Conservation (phyloP, 495 filamentous ascomycete genomes). For the Podospora australis region DNA sequence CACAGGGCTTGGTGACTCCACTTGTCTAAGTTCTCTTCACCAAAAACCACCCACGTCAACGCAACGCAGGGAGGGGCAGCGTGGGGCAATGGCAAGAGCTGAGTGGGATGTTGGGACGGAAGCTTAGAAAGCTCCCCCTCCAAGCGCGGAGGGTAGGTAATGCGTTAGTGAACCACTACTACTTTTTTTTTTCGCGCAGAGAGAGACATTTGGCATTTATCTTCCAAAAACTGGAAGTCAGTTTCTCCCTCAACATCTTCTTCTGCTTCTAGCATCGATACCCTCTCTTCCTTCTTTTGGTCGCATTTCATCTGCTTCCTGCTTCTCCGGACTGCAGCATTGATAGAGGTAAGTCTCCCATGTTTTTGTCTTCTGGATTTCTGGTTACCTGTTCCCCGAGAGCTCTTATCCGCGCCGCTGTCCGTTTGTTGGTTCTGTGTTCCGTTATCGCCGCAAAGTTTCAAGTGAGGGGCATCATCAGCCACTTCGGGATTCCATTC, state of each 20-base stretch:
- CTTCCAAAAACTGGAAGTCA: background rate
- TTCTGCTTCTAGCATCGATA: background rate
- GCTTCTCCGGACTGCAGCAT: background rate
- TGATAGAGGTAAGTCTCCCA: background rate
- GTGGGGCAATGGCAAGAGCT: slow-evolving; percentile 7
- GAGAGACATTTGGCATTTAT: background rate
- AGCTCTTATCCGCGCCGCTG: background rate
- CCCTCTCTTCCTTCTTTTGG: background rate
- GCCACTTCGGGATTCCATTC: too few species aligned
- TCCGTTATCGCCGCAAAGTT: slow-evolving; percentile 2
- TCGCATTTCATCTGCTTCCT: background rate
- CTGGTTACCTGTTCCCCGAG: background rate
- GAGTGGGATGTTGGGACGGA: slow-evolving; percentile 17
- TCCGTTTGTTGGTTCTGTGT: background rate
- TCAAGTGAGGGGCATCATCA: background rate
- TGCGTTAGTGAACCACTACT: slow-evolving; percentile 2
- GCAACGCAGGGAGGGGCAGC: slow-evolving; percentile 2
- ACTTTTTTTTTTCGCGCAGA: slow-evolving; percentile 14
- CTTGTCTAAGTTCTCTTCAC: too few species aligned
- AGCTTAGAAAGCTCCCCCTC: slow-evolving; percentile 13
- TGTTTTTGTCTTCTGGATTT: background rate
- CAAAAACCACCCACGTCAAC: background rate
- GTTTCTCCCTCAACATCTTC: slow-evolving; percentile 1
- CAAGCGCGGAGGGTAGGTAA: slow-evolving; percentile 1
- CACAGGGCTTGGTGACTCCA: too few species aligned